Evolutionary conservation across 225 moss, liverwort and hornwort species (phyloP).

Genomic region (Bryum argenteum): DNA sequence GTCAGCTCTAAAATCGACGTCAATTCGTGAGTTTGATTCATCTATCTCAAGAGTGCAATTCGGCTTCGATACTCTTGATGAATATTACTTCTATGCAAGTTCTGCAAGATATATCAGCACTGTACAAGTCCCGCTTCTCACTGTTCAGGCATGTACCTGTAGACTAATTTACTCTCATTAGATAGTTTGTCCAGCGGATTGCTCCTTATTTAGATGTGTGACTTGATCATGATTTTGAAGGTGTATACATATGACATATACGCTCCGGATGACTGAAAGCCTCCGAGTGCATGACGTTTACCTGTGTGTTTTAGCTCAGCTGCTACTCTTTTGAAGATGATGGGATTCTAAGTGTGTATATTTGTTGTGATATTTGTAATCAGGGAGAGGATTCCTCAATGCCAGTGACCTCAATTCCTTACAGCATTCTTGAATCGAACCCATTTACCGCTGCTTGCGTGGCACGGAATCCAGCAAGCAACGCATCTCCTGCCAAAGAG

Average conservation of each 20-base stretch:
- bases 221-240: slow-evolving; percentile 16
- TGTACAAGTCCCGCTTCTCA: slow-evolving; percentile 74
- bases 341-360: slow-evolving; percentile 23
- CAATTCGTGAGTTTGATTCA: slow-evolving; percentile 74
- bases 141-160: slow-evolving; percentile 59
- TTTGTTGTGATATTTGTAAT: slow-evolving; percentile 16
- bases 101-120: slow-evolving; percentile 55
- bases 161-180: neutral
- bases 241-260: neutral
- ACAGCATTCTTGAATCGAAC: slow-evolving; percentile 40
- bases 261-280: neutral
- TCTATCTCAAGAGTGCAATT: slow-evolving; percentile 71
- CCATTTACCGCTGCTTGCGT: slow-evolving; percentile 50
- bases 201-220: neutral
- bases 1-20: slow-evolving; percentile 67
- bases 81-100: slow-evolving; percentile 65
- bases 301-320: slow-evolving; percentile 3
- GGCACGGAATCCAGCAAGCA: slow-evolving; percentile 25
- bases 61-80: slow-evolving; percentile 70
- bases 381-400: slow-evolving; percentile 61
- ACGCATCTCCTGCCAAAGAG: slow-evolving; percentile 3
- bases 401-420: slow-evolving; percentile 45
- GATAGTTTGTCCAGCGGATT: slow-evolving; percentile 3
- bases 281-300: neutral
- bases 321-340: slow-evolving; percentile 3